Percentiles rank a stretch among this genome's conserved stretches.
Conservation (phyloP, 1,139 yeast genomes). For the Candida albicans region DNA sequence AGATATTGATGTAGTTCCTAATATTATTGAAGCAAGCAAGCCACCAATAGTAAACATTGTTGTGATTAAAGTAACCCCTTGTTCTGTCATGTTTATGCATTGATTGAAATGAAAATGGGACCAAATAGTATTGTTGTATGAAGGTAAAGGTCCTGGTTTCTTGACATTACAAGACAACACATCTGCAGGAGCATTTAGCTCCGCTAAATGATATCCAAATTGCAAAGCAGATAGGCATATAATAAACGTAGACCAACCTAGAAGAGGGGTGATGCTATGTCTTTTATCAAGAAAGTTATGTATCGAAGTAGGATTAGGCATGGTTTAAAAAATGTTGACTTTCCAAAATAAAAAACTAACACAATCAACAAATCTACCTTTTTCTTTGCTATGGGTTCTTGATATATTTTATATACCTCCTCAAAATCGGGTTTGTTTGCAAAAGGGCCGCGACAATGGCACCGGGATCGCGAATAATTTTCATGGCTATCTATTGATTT, state of each 20-base stretch:
- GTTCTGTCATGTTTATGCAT: conserved; percentile 31
- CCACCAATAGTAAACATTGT: conserved; percentile 43
- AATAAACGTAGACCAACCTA: conserved; percentile 40
- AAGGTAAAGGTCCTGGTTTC: conserved; percentile 22
- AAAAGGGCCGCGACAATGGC: too few relatives aligned
- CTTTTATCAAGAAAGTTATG: conserved; percentile 11
- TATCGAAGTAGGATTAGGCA: neutral
- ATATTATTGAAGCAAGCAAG: conserved; percentile 29
- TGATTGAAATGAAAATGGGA: conserved; percentile 22
- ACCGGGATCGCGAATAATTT: too few relatives aligned
- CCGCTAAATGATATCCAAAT: conserved; percentile 89
- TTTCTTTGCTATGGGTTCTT: too few relatives aligned
- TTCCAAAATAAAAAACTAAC: too few relatives aligned
- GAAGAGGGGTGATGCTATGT: conserved; percentile 28
- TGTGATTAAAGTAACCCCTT: conserved; percentile 29
- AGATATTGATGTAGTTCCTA: conserved; percentile 31
- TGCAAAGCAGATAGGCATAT: conserved; percentile 78
- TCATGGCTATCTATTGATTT: too few relatives aligned
- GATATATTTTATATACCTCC: too few relatives aligned
- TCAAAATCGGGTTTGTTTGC: too few relatives aligned
- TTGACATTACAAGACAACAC: conserved; percentile 49
- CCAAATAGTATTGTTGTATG: conserved; percentile 31
- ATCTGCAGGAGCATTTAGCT: conserved; percentile 78
- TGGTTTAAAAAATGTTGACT: too few relatives aligned
- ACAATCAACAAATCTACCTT: too few relatives aligned